Percentiles rank a stretch among this genome's conserved stretches.
Evolutionary conservation across 2,329 filamentous ascomycete species (phyloP).

Genomic region (Trichoderma afroharzianum): DNA sequence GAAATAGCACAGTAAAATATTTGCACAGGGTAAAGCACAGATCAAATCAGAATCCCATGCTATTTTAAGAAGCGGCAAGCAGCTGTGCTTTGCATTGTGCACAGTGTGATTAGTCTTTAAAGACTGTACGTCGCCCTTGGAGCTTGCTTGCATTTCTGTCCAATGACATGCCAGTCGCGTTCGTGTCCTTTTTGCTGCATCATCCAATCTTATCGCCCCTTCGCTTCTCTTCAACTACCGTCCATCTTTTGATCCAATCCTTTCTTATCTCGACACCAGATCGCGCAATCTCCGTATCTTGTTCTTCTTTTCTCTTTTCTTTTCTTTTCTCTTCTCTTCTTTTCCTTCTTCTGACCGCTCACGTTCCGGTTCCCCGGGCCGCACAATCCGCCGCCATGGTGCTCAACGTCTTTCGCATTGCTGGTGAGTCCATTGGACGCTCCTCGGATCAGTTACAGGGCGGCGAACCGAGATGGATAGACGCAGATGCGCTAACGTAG

Average conservation of each 20-base stretch:
- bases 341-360: not conserved
- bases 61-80: not conserved
- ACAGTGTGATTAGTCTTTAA: accelerated
- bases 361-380: not conserved
- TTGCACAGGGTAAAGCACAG: not conserved
- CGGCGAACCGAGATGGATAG: conserved; percentile 9
- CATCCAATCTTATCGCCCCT: conserved; percentile 16
- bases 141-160: conserved; percentile 1
- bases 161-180: conserved; percentile 25
- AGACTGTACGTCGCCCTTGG: not conserved
- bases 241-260: not conserved
- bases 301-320: not conserved
- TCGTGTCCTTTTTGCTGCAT: conserved; percentile 25
- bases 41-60: not conserved
- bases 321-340: not conserved
- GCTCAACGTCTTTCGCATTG: conserved; percentile 57
- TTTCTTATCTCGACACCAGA: not conserved
- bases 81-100: not conserved
- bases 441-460: not conserved
- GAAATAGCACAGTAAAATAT: not conserved
- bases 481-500: conserved; percentile 17
- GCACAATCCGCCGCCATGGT: conserved; percentile 35
- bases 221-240: not conserved
- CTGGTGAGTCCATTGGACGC: conserved; percentile 39
- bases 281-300: not conserved